These are phyloP conservation scores for Sporothrix protearum DNA, from an alignment of 2,329 filamentous ascomycete genomes.

Conservation along the genomic window DNA sequence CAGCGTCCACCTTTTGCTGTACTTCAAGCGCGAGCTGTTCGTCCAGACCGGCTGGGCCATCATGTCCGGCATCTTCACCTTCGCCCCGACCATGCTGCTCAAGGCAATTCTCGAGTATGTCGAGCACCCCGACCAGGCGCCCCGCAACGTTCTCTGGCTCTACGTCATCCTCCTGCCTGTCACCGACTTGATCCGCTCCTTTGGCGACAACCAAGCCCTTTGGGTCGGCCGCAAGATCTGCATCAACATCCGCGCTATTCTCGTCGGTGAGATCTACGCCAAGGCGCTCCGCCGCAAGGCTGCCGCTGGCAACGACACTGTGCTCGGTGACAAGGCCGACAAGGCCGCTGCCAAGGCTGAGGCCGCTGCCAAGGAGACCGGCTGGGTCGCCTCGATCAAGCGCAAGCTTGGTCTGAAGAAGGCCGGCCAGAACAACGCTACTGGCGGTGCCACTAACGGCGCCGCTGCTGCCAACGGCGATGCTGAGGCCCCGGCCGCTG, in stretches of 20 bases:
- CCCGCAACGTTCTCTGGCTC: constrained; percentile 88
- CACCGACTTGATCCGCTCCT: constrained; percentile 74
- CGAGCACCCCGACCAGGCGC: constrained; percentile 72
- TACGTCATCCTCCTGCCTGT: constrained; percentile 88
- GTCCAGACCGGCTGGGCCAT: constrained; percentile 77
- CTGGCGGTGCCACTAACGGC: background rate
- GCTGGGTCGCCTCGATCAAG: constrained; percentile 50
- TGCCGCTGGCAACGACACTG: constrained; percentile 69
- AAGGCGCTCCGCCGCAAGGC: constrained; percentile 92
- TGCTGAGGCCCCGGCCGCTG: constrained; percentile 35
- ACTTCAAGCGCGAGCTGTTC: constrained; percentile 74
- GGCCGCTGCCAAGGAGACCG: constrained; percentile 34
- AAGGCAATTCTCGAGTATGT: constrained; percentile 91
- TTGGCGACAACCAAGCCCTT: constrained; percentile 79
- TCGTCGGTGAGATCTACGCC: constrained; percentile 95
- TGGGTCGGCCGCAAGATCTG: constrained; percentile 95
- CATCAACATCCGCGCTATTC: constrained; percentile 86
- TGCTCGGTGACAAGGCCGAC: constrained; percentile 59
- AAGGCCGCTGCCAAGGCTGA: constrained; percentile 39
- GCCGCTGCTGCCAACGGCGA: constrained; percentile 30
- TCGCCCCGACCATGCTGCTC: constrained; percentile 84
- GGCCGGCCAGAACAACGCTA: constrained; percentile 49
- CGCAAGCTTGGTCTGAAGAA: constrained; percentile 56
- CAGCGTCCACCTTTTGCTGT: constrained; percentile 74
- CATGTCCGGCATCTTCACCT: constrained; percentile 77